Evolutionary conservation across 495 filamentous ascomycete species (phyloP).

Genomic region (Platismatia glauca): DNA sequence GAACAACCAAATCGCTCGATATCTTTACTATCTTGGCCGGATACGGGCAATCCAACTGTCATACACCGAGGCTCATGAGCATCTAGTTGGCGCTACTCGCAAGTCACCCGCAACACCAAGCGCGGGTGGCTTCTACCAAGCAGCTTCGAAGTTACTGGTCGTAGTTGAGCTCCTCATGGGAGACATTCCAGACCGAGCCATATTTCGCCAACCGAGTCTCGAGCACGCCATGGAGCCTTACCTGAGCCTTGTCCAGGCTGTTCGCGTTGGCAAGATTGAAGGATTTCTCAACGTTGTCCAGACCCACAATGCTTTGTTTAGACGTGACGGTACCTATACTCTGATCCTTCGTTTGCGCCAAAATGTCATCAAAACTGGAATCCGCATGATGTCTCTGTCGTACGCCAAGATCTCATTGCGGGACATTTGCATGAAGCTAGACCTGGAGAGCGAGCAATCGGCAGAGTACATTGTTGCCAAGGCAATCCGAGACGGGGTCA

Average conservation of each 20-base stretch:
- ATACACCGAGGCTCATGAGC: constrained; percentile 94
- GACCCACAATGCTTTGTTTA: constrained; percentile 72
- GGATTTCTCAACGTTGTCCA: constrained; percentile 80
- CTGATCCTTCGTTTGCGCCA: constrained; percentile 88
- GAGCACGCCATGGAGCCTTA: constrained; percentile 85
- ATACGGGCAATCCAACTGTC: constrained; percentile 92
- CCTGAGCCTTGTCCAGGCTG: constrained; percentile 84
- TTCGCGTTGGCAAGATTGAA: constrained; percentile 88
- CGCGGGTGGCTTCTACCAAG: constrained; percentile 89
- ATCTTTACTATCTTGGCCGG: constrained; percentile 90
- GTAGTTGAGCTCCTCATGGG: constrained; percentile 98
- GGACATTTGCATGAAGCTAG: constrained; percentile 91
- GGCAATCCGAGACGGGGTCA: constrained; percentile 95
- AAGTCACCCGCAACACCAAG: constrained; percentile 86
- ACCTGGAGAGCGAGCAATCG: constrained; percentile 87
- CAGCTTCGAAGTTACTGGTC: constrained; percentile 84
- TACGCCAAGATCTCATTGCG: constrained; percentile 96
- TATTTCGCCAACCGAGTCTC: constrained; percentile 80
- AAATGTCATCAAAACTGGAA: constrained; percentile 98
- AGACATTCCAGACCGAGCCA: constrained; percentile 88
- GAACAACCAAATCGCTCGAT: constrained; percentile 95
- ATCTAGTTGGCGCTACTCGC: constrained; percentile 81
- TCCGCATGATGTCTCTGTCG: constrained; percentile 96
- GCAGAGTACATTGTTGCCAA: constrained; percentile 99
- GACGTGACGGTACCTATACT: constrained; percentile 89